These are phyloP conservation scores for Flaveria sonorensis DNA, from an alignment of 129 eudicot species.

Conservation along the genomic window DNA sequence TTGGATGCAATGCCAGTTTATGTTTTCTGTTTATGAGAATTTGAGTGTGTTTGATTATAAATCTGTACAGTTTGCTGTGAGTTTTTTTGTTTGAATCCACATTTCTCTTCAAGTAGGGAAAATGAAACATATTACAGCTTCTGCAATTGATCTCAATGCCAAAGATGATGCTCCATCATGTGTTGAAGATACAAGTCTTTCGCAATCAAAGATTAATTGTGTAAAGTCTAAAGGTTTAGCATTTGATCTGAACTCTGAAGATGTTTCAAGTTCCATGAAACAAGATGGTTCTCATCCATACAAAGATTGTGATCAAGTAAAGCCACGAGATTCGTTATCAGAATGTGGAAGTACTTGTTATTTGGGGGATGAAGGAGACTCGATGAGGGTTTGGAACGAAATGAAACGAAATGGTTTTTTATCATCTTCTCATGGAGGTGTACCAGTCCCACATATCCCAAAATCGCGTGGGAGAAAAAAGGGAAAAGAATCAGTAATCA, in stretches of 20 bases:
- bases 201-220: slow-evolving; percentile 17
- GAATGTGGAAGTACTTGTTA: slow-evolving; percentile 71
- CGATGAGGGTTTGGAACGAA: slow-evolving; percentile 77
- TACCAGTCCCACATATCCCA: slow-evolving; percentile 47
- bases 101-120: no score
- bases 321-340: slow-evolving; percentile 33
- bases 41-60: not conserved
- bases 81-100: slow-evolving; percentile 4
- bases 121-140: not conserved
- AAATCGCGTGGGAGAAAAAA: slow-evolving; percentile 63
- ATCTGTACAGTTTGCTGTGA: not conserved
- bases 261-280: not conserved
- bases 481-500: slow-evolving; percentile 53
- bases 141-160: slow-evolving; percentile 60
- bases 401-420: slow-evolving; percentile 79
- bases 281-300: slow-evolving; percentile 26
- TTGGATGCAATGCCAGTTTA: not conserved
- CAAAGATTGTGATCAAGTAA: slow-evolving; percentile 17
- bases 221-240: slow-evolving; percentile 37
- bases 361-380: slow-evolving; percentile 45
- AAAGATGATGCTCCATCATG: slow-evolving; percentile 34
- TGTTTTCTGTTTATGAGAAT: slow-evolving; percentile 1
- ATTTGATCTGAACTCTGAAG: slow-evolving; percentile 68
- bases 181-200: slow-evolving; percentile 25
- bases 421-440: slow-evolving; percentile 64